phyloP scores from a whole-genome alignment of 179 eudicot species.

The Heliamphora pulchella region DNA sequence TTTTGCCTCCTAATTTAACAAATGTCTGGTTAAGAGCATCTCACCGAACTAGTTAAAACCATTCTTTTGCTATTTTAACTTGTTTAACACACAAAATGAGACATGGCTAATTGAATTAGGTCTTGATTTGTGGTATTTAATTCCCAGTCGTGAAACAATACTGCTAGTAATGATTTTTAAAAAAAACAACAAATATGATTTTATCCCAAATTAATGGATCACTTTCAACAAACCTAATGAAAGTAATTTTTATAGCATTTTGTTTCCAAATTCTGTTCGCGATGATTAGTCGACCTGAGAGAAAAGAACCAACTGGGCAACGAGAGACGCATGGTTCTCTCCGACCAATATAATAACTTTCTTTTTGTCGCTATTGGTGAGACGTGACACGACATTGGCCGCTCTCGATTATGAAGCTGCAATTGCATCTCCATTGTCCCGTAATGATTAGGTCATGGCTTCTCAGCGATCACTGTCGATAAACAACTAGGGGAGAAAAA shows the following conservation, averaged over 20 bases:
- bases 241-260: background rate
- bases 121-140: too few relatives aligned
- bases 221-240: background rate
- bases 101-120: too few relatives aligned
- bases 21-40: too few relatives aligned
- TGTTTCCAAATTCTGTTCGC: background rate
- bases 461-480: too few relatives aligned
- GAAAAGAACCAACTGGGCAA: background rate
- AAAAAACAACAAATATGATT: too few relatives aligned
- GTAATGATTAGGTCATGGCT: background rate
- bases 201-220: too few relatives aligned
- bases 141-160: too few relatives aligned
- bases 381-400: background rate
- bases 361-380: background rate
- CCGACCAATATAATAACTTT: conserved; percentile 15
- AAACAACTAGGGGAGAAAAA: background rate
- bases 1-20: too few relatives aligned
- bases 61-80: too few relatives aligned
- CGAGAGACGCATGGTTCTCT: conserved; percentile 6
- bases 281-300: background rate
- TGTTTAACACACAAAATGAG: too few relatives aligned
- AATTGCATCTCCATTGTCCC: conserved; percentile 7
- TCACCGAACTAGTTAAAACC: too few relatives aligned
- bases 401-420: conserved; percentile 2
- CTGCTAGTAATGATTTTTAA: too few relatives aligned